Conservation (phyloP, 2,329 filamentous ascomycete species). For the Aquanectria penicillioides region DNA sequence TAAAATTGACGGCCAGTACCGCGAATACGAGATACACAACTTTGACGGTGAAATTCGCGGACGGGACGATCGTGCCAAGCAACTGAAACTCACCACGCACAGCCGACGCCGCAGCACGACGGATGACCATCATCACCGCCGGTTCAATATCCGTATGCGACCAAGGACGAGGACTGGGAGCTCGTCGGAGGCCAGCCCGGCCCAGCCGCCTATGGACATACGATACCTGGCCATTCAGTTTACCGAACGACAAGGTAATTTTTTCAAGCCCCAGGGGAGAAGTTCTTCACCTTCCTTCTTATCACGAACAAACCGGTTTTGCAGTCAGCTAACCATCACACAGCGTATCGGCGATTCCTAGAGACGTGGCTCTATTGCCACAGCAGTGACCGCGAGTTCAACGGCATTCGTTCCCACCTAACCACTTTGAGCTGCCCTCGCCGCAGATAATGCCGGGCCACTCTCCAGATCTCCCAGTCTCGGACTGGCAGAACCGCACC, state of each 20-base stretch:
- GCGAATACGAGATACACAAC: constrained; percentile 58
- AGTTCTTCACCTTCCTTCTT: constrained; percentile 13
- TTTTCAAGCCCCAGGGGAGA: neutral
- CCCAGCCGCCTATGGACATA: constrained; percentile 50
- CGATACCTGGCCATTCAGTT: constrained; percentile 62
- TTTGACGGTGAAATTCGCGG: constrained; percentile 59
- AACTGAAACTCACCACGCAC: constrained; percentile 55
- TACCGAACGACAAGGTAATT: constrained; percentile 57
- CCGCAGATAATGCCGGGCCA: constrained; percentile 54
- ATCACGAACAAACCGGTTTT: constrained; percentile 20
- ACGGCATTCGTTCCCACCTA: constrained; percentile 56
- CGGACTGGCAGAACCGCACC: constrained; percentile 38
- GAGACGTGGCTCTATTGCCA: constrained; percentile 58
- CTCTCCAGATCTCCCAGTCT: constrained; percentile 38
- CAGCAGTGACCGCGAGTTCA: constrained; percentile 57
- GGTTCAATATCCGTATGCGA: constrained; percentile 57
- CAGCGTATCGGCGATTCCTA: constrained; percentile 55
- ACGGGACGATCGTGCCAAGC: constrained; percentile 57
- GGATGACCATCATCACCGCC: constrained; percentile 49
- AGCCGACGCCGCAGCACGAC: constrained; percentile 54
- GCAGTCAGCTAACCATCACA: constrained; percentile 36
- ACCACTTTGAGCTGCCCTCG: constrained; percentile 58
- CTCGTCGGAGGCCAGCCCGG: constrained; percentile 37
- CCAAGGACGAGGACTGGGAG: constrained; percentile 48
- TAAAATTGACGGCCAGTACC: constrained; percentile 56